phyloP scores from a whole-genome alignment of 805 yeast genomes.

The Suhomyces kilbournensis region DNA sequence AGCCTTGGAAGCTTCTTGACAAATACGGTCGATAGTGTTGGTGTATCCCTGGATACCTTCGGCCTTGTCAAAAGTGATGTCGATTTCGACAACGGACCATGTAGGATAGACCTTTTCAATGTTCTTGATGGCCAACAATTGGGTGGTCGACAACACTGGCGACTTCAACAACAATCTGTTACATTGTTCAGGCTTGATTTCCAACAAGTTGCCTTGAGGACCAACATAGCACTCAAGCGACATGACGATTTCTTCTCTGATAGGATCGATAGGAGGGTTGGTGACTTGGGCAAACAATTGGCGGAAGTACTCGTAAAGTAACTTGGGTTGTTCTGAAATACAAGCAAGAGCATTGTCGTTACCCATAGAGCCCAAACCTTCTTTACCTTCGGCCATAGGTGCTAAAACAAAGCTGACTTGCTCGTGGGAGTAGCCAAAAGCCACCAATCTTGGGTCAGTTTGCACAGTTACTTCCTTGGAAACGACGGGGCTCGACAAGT shows the following conservation, averaged over 20 bases:
- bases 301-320: conserved; percentile 90
- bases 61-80: conserved; percentile 79
- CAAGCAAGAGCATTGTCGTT: conserved; percentile 96
- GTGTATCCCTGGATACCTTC: conserved; percentile 88
- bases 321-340: conserved; percentile 85
- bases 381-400: conserved; percentile 96
- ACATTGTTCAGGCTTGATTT: conserved; percentile 90
- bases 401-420: conserved; percentile 79
- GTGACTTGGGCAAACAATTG: conserved; percentile 98
- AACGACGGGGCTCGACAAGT: conserved; percentile 10
- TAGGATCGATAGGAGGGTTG: conserved; percentile 98
- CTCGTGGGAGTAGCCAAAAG: conserved; percentile 94
- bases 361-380: conserved; percentile 98
- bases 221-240: conserved; percentile 95
- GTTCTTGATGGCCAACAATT: conserved; percentile 70
- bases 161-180: conserved; percentile 79
- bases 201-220: conserved; percentile 95
- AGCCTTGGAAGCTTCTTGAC: conserved; percentile 82
- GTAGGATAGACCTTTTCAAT: conserved; percentile 75
- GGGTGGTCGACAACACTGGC: conserved; percentile 74
- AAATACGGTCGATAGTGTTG: conserved; percentile 78
- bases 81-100: conserved; percentile 81
- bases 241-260: conserved; percentile 95
- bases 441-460: conserved; percentile 76
- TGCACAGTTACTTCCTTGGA: conserved; percentile 50